These are phyloP conservation scores for Amphichorda felina DNA, from an alignment of 2,329 filamentous ascomycete species.

Conservation along the genomic window DNA sequence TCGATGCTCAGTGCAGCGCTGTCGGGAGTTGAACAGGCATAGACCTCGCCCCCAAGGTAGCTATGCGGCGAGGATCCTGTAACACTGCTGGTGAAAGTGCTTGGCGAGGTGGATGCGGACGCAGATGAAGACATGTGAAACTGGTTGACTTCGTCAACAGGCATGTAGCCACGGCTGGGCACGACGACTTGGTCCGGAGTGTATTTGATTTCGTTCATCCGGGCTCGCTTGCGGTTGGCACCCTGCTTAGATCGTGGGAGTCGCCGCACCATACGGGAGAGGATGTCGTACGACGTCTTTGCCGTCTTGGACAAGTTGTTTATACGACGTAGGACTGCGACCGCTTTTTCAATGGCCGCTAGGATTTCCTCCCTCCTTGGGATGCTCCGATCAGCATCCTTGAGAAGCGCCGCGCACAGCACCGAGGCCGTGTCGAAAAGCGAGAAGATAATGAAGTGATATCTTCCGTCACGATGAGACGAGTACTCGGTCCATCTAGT, in stretches of 20 bases:
- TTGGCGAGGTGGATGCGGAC: constrained; percentile 1
- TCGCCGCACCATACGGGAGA: constrained; percentile 15
- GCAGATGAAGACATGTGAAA: neutral
- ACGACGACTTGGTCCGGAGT: neutral
- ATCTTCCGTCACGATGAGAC: constrained; percentile 31
- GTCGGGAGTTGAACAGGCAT: neutral
- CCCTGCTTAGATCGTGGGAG: constrained; percentile 9
- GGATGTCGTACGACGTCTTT: constrained; percentile 20
- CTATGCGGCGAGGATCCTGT: constrained; percentile 1
- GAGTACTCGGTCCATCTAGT: constrained; percentile 28
- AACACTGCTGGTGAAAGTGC: neutral
- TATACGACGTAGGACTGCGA: constrained; percentile 18
- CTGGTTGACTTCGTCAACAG: neutral
- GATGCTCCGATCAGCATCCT: constrained; percentile 27
- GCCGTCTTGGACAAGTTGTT: constrained; percentile 19
- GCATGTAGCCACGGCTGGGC: neutral
- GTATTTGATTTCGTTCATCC: neutral
- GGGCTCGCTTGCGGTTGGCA: constrained; percentile 7
- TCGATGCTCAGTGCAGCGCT: neutral
- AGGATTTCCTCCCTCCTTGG: constrained; percentile 24
- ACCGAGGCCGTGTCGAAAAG: constrained; percentile 38
- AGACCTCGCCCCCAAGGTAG: neutral
- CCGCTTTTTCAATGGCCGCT: constrained; percentile 21
- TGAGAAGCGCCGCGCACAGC: constrained; percentile 35
- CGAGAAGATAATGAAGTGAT: constrained; percentile 37